phyloP scores from a whole-genome alignment of 2,329 filamentous ascomycete species.

The Neurospora sp. region DNA sequence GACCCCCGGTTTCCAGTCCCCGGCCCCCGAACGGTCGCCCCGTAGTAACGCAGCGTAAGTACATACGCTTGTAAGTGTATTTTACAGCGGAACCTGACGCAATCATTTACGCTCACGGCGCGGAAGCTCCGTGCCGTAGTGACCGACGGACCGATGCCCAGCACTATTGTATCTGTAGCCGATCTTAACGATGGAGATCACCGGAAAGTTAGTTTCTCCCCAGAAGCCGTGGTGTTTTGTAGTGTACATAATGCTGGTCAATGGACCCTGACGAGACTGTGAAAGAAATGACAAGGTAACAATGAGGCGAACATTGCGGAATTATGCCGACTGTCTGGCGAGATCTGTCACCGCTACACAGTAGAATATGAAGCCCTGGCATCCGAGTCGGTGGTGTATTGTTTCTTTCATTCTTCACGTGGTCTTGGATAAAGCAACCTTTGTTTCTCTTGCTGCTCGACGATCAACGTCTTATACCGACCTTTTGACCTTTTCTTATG shows the following conservation, averaged over 20 bases:
- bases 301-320: not conserved
- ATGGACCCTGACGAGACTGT: not conserved
- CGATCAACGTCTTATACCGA: too few relatives aligned
- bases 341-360: not conserved
- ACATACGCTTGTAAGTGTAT: not conserved
- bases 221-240: not conserved
- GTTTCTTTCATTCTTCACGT: not conserved
- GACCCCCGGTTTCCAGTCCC: not conserved
- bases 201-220: not conserved
- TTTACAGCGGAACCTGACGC: not conserved
- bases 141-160: not conserved
- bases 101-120: not conserved
- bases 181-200: not conserved
- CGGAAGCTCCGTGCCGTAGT: not conserved
- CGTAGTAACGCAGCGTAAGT: not conserved
- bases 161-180: not conserved
- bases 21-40: too few relatives aligned
- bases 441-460: too few relatives aligned
- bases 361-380: not conserved
- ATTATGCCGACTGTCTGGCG: not conserved
- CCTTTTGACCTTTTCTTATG: not conserved
- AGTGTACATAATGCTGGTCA: not conserved
- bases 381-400: not conserved
- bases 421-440: too few relatives aligned
- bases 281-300: not conserved